phyloP scores from a whole-genome alignment of 371 early-diverging fungal species.

The Mucor saturninus region DNA sequence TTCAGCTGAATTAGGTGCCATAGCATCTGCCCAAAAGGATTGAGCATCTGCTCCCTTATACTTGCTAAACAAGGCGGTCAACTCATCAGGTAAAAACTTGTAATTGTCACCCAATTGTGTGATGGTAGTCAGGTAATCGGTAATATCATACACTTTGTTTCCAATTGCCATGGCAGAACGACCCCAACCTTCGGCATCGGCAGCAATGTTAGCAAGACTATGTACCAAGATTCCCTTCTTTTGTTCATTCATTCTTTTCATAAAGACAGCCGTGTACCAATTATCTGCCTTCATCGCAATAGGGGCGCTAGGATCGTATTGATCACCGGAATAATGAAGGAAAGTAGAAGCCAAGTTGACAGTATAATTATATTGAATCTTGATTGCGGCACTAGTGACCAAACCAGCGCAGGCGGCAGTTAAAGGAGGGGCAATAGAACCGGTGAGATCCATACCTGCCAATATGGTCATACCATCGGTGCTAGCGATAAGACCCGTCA shows the following conservation, averaged over 20 bases:
- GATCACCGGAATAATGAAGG: constrained; percentile 37
- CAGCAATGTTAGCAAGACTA: constrained; percentile 38
- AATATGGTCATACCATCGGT: constrained; percentile 58
- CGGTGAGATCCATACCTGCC: constrained; percentile 65
- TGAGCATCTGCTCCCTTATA: constrained; percentile 65
- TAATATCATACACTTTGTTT: constrained; percentile 72
- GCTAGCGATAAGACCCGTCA: constrained; percentile 39
- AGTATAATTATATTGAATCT: constrained; percentile 8
- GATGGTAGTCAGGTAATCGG: constrained; percentile 59
- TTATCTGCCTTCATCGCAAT: constrained; percentile 20
- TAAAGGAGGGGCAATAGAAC: constrained; percentile 73
- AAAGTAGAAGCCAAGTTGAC: constrained; percentile 31
- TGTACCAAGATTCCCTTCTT: constrained; percentile 67
- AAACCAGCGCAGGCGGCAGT: constrained; percentile 55
- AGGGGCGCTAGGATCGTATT: neutral
- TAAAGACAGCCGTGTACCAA: constrained; percentile 59
- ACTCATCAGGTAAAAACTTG: constrained; percentile 45
- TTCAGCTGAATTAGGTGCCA: constrained; percentile 25
- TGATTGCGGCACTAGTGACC: constrained; percentile 32
- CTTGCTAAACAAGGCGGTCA: constrained; percentile 62
- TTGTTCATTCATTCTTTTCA: constrained; percentile 50
- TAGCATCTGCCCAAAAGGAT: constrained; percentile 18
- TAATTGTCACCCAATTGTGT: constrained; percentile 42
- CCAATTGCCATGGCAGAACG: constrained; percentile 62
- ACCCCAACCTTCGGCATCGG: constrained; percentile 38